These are phyloP conservation scores for Castanopsis chinensis DNA, from an alignment of 306 rosid genomes.

Conservation along the genomic window DNA sequence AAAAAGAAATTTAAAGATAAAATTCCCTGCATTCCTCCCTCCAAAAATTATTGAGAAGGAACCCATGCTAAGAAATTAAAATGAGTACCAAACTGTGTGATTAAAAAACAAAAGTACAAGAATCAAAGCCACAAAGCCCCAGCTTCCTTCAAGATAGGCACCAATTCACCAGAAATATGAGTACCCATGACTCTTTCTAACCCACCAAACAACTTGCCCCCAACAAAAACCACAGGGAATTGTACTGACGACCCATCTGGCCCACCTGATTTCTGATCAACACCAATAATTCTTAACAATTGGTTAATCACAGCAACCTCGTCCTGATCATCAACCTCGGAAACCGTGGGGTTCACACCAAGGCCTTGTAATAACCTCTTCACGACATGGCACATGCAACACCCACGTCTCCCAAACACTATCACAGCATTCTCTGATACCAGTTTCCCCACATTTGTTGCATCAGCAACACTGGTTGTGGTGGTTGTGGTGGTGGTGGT, in stretches of 20 bases:
- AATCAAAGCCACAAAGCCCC: slow-evolving; percentile 95
- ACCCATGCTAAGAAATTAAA: neutral
- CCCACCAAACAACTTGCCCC: slow-evolving; percentile 87
- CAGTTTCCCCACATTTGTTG: slow-evolving; percentile 14
- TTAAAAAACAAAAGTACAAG: too few relatives aligned
- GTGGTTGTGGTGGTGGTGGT: neutral
- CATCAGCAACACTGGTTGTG: neutral
- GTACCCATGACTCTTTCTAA: slow-evolving; percentile 84
- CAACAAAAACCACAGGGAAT: slow-evolving; percentile 87
- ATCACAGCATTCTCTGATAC: slow-evolving; percentile 71
- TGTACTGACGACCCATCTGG: slow-evolving; percentile 18
- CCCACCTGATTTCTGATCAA: neutral
- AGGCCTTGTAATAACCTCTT: slow-evolving; percentile 68
- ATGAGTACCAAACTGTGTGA: neutral
- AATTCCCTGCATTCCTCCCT: neutral
- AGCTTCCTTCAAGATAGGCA: slow-evolving; percentile 77
- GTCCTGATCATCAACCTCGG: slow-evolving; percentile 59
- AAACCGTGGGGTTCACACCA: slow-evolving; percentile 74
- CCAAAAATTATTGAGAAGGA: neutral
- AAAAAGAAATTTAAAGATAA: neutral
- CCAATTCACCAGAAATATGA: slow-evolving; percentile 88
- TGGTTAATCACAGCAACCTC: slow-evolving; percentile 43
- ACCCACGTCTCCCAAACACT: slow-evolving; percentile 66
- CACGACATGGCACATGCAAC: slow-evolving; percentile 91
- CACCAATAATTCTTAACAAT: slow-evolving; percentile 8